A percentile compares a stretch with the other conserved stretches of the same genome.
These are phyloP conservation scores for Turnera subulata DNA, from an alignment of 345 rosid species.

Conservation along the genomic window DNA sequence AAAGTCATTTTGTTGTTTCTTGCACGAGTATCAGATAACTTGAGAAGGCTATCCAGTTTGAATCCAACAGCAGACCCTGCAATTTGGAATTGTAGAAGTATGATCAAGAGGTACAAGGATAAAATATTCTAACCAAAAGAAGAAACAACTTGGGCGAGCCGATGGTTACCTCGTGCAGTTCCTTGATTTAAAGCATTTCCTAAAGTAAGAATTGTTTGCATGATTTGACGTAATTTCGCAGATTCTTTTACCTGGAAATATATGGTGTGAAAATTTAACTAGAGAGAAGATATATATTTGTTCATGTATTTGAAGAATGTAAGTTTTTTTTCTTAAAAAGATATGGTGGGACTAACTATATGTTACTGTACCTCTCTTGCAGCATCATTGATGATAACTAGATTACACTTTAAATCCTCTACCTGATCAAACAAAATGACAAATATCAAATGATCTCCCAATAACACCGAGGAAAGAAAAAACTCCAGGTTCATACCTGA, in stretches of 20 bases:
- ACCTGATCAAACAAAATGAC: slow-evolving; percentile 40
- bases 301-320: slow-evolving; percentile 7
- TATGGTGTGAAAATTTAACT: slow-evolving; percentile 14
- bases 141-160: neutral
- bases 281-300: slow-evolving; percentile 10
- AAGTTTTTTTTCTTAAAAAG: too few relatives aligned
- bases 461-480: slow-evolving; percentile 4
- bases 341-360: neutral
- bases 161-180: slow-evolving; percentile 75
- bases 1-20: slow-evolving; percentile 92
- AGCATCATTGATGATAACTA: slow-evolving; percentile 65
- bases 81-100: slow-evolving; percentile 6
- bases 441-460: slow-evolving; percentile 9
- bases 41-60: slow-evolving; percentile 96
- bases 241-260: slow-evolving; percentile 86
- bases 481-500: slow-evolving; percentile 51
- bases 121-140: neutral
- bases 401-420: slow-evolving; percentile 67
- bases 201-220: slow-evolving; percentile 92
- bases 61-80: slow-evolving; percentile 96
- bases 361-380: slow-evolving; percentile 64
- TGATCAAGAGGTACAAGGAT: neutral
- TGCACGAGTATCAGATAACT: slow-evolving; percentile 95
- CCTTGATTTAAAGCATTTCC: slow-evolving; percentile 99
- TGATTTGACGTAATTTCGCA: slow-evolving; percentile 83